Conservation (phyloP, 345 rosid species). For the Ceriops zippeliana region DNA sequence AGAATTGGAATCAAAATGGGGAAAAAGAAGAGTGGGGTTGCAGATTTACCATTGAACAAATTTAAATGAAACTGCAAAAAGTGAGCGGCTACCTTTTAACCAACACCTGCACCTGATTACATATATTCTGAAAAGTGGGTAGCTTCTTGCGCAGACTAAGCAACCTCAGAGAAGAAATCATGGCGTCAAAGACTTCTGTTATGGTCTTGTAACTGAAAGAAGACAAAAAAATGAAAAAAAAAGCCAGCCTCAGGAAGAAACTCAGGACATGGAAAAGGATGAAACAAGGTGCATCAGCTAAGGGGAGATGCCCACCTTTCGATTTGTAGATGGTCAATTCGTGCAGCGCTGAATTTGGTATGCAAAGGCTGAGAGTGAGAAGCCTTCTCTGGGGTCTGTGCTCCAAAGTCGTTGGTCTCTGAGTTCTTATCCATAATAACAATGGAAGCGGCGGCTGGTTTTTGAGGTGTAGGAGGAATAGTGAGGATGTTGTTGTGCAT, state of each 20-base stretch:
- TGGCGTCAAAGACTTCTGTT: constrained; percentile 34
- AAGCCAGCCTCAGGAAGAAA: too few relatives aligned
- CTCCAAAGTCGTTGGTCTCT: constrained; percentile 14
- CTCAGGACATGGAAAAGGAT: too few relatives aligned
- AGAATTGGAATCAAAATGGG: neutral
- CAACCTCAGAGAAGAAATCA: constrained; percentile 47
- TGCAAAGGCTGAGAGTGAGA: constrained; percentile 12
- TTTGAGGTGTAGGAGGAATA: neutral
- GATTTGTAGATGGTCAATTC: constrained; percentile 18
- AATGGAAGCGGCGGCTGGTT: constrained; percentile 13
- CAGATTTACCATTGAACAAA: neutral
- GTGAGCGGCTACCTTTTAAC: constrained; percentile 37
- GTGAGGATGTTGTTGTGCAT: neutral
- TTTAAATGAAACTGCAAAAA: neutral
- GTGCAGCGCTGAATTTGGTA: constrained; percentile 9
- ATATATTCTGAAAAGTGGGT: constrained; percentile 41
- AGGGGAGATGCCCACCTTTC: constrained; percentile 11
- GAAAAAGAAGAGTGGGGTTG: neutral
- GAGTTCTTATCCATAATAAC: constrained; percentile 4
- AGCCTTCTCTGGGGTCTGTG: constrained; percentile 41
- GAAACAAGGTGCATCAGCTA: neutral
- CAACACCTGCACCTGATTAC: constrained; percentile 40
- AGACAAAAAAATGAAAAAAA: too few relatives aligned
- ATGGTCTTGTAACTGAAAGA: constrained; percentile 29
- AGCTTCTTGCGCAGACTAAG: constrained; percentile 36